Percentiles rank a stretch among this genome's conserved stretches.
Conservation (phyloP, 306 rosid genomes). For the Quercus variabilis region DNA sequence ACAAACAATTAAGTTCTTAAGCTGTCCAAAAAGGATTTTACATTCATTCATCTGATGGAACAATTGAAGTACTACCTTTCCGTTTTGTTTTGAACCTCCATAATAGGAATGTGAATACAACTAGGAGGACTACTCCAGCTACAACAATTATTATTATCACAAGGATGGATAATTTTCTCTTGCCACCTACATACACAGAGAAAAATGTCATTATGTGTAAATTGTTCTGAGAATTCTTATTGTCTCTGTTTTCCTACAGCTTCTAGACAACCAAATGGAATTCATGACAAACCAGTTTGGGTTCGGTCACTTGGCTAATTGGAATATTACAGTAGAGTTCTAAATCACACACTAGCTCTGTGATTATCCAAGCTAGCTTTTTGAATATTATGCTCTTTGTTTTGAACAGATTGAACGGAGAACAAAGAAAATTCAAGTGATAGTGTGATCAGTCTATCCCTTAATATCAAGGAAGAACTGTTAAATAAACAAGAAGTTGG, state of each 20-base stretch:
- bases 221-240: not conserved
- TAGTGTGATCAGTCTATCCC: too few species aligned
- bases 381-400: too few species aligned
- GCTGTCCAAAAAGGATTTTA: not conserved
- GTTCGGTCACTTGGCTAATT: too few species aligned
- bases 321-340: not conserved
- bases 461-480: too few species aligned
- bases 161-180: constrained; percentile 26
- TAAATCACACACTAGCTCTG: too few species aligned
- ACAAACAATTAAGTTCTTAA: not conserved
- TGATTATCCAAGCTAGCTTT: too few species aligned
- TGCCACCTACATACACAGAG: constrained; percentile 33
- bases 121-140: constrained; percentile 44
- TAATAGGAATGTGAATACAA: constrained; percentile 30
- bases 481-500: too few species aligned
- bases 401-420: not conserved
- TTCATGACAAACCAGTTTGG: not conserved
- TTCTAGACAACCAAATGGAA: not conserved
- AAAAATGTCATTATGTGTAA: constrained; percentile 14
- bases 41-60: not conserved
- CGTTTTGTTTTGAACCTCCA: constrained; percentile 51
- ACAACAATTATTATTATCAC: constrained; percentile 30
- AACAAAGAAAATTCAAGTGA: not conserved
- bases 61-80: constrained; percentile 41
- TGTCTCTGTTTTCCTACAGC: not conserved